Evolutionary conservation across 176 grass and related monocot species (phyloP).

Genomic region (Thalia dealbata): DNA sequence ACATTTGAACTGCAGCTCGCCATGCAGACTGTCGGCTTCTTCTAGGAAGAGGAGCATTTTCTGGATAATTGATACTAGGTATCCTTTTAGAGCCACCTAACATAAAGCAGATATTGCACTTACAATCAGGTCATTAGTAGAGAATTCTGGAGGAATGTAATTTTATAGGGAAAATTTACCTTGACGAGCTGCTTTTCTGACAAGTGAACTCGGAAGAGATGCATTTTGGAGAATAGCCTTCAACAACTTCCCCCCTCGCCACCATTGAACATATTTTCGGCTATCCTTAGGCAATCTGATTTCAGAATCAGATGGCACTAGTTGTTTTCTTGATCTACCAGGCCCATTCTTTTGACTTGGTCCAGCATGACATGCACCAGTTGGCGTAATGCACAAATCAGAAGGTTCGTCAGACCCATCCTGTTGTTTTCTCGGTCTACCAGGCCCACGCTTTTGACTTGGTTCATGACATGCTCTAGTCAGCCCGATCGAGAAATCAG

Average conservation of each 20-base stretch:
- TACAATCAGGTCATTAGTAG: slow-evolving; percentile 10
- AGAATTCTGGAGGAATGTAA: slow-evolving; percentile 1
- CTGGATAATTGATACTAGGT: slow-evolving; percentile 58
- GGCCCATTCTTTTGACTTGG: slow-evolving; percentile 55
- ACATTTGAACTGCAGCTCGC: slow-evolving; percentile 73
- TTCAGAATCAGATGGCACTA: slow-evolving; percentile 32
- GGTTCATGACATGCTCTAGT: slow-evolving; percentile 40
- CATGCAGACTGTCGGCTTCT: slow-evolving; percentile 67
- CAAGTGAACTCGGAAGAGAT: slow-evolving; percentile 28
- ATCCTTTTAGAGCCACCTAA: slow-evolving; percentile 73
- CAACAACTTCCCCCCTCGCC: slow-evolving; percentile 64
- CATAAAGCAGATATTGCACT: slow-evolving; percentile 6
- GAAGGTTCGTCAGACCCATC: slow-evolving; percentile 17
- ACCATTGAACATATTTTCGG: slow-evolving; percentile 73
- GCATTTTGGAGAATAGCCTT: slow-evolving; percentile 65
- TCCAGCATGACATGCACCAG: slow-evolving; percentile 39
- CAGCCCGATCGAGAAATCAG: slow-evolving; percentile 34
- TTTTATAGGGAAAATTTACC: slow-evolving; percentile 37
- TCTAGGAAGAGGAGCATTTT: slow-evolving; percentile 60
- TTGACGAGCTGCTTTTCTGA: slow-evolving; percentile 89
- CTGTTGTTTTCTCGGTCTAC: slow-evolving; percentile 12
- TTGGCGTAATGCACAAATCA: slow-evolving; percentile 34
- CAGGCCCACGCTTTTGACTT: slow-evolving; percentile 66
- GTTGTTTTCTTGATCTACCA: slow-evolving; percentile 35
- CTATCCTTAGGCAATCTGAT: slow-evolving; percentile 45